These are phyloP conservation scores for Russula lepida DNA, from an alignment of 768 basidiomycete genomes.

Conservation along the genomic window DNA sequence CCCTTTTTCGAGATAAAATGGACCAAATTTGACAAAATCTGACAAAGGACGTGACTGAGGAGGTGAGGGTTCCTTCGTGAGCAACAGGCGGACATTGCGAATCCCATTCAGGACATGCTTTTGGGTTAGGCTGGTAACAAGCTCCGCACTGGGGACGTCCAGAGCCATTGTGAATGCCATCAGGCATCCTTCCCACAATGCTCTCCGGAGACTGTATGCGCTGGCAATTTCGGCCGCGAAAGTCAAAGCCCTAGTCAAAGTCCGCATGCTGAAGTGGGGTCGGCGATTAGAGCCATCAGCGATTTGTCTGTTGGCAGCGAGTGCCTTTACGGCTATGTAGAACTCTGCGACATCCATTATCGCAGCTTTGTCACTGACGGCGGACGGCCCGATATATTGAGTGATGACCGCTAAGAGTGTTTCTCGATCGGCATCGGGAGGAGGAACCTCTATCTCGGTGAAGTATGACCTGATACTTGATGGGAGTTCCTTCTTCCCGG, in stretches of 20 bases:
- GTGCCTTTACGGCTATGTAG: slow-evolving; percentile 70
- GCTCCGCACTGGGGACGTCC: slow-evolving; percentile 57
- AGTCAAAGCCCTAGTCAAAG: slow-evolving; percentile 79
- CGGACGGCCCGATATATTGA: slow-evolving; percentile 80
- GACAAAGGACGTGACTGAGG: slow-evolving; percentile 39
- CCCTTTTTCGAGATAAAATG: slow-evolving; percentile 84
- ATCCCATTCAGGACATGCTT: slow-evolving; percentile 73
- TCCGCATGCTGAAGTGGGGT: slow-evolving; percentile 97
- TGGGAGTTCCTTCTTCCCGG: slow-evolving; percentile 95
- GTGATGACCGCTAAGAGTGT: slow-evolving; percentile 79
- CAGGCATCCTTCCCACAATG: slow-evolving; percentile 91
- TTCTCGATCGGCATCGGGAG: slow-evolving; percentile 87
- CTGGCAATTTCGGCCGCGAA: slow-evolving; percentile 80
- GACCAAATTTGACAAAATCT: slow-evolving; percentile 76
- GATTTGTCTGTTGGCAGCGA: slow-evolving; percentile 66
- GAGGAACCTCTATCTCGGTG: slow-evolving; percentile 92
- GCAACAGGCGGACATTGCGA: slow-evolving; percentile 67
- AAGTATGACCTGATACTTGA: slow-evolving; percentile 85
- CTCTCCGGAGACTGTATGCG: slow-evolving; percentile 71
- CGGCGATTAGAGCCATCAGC: slow-evolving; percentile 90
- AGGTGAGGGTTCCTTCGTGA: slow-evolving; percentile 57
- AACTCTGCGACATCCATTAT: slow-evolving; percentile 91
- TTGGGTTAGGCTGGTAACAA: slow-evolving; percentile 62
- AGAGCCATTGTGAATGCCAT: slow-evolving; percentile 99
- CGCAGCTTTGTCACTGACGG: slow-evolving; percentile 77